Base-by-base conservation (phyloP, 1,139 yeast species). In the Magnusiomyces starmeri region DNA sequence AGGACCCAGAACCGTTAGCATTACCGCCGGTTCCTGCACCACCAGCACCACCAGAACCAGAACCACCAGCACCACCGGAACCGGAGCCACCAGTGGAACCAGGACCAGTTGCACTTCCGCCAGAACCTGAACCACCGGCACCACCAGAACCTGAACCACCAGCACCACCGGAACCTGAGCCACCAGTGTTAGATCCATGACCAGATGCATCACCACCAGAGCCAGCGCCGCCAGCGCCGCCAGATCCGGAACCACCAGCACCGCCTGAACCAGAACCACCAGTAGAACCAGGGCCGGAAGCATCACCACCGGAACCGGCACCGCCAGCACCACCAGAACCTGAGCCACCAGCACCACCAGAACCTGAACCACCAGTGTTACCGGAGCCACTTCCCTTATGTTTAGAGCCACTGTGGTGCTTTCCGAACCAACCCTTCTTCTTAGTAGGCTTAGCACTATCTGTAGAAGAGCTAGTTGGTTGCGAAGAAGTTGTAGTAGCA, bases 61-160 rank as follows among this genome's bases (percentile, higher is more conserved):
- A 41, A 7, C 29, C 29, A 10, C 45, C 45, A 41, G 29, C 9
- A 18, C 18, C 45, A 42, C 45, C 45, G 18, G 45, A 8, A 9
- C 45, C 45, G 14, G 45, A 25, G 16, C 45, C 45, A 42, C 45
- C 43, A 22, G 25, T 22, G 24, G 43, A 21, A 22, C 43, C 43
- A 6, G 43, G 24, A 41, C 43, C 43, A 41, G 18, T 22, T 8
- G 24, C 18, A 8, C 24, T 22, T 12, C 26, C 43, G 6, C 43
- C 43, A 22, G 43, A n/a, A 26, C 45, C 45, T n/a, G 45, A 42
- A 4, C 45, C 45, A 42, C 32, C 22, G 9, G 32, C 34, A 6
- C 32, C 37, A 32, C 37, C n/a, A 7, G 32, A 8, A 12, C 10
- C 12, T 27, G 32, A 27, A 27, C 10, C 7, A 27, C 10, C 32